Base-by-base conservation (phyloP, 768 basidiomycete species). In the Hemileccinum impolitum region DNA sequence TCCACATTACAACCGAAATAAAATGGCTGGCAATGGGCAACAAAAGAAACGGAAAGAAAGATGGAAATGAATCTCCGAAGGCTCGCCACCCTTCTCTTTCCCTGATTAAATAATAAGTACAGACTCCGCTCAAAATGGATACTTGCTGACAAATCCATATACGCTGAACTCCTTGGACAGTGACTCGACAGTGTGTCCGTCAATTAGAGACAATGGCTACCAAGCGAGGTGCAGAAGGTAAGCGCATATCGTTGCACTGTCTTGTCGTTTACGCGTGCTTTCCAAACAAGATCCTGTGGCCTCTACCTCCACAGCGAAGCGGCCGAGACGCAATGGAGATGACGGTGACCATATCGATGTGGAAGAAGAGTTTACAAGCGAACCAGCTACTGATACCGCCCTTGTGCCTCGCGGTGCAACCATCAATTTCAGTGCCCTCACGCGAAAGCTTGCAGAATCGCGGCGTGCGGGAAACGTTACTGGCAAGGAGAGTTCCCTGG, bases 351-450 rank as follows among this genome's bases (percentile, higher is more conserved):
- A 82, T 52, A 54, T 81, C 23, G 76, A 83, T 39, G 72, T 79
- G 30, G 75, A 81, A 54, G 79, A 82, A 53, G 82, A 84, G 51
- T 74, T 80, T 50, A 53, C 36, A 6, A 66, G 58, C 65, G 64
- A 70, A 41, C 60, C 60, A 3, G 61, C 63, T 10, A 54, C 62
- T 11, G 67, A 72, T 42, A 55, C 68, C 3, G 57, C 74, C 26
- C 58, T 87, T 36, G 73, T 90, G 15, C 86, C 88, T 19, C 78
- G 79, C 14, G 75, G 78, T 26, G 84, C 86, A 19, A 92, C 86
- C n/a, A 93, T 93, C 65, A 93, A 93, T 57, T 82, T 93, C 66
- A 87, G 82, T 59, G 90, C 87, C 1, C 72, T 93, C 35, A 88
- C 87, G 3, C 83, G 90, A 56, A 90, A 85, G 59, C 73, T 90